Evolutionary conservation across 441 rosid species (phyloP), one percentile per base, ranked within the genome.

Genomic region (Francoa sonchifolia): DNA sequence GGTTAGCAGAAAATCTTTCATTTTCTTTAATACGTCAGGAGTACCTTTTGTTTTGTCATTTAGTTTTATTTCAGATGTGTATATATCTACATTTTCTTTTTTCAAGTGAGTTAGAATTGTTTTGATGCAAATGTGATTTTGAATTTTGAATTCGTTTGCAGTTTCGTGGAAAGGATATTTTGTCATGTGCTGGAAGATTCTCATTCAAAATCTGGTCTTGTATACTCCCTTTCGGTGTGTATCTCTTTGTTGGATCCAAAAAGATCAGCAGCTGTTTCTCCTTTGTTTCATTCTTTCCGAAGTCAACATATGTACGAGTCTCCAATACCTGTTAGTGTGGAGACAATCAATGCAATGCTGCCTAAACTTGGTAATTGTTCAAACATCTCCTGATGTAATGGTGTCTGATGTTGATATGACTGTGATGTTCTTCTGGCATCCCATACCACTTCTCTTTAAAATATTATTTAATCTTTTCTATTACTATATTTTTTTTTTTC

Each of bases 241-340:
- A 92, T 92, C 50, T 87, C 97, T 32, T 57, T 92, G 69, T 57
- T 87, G 77, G 97, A 87, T 67, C 87, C 99, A 31, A 84, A 70
- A 69, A 74, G 93, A 71, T 72, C 89, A 8, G 80, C 87, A 35
- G 39, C 61, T 48, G 51, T 82, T 53, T 79, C 81, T 22, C 71
- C 82, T 48, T 71, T 79, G 54, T 57, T 92, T 74, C 82, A 82
- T 57, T 80, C 96, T 52, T 92, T 66, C 51, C 88, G 85, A 44
- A 61, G 79, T 59, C 99, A 83, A 49, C 81, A 79, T 52, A 75
- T 83, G 65, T 86, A 69, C 33, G 97, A 81, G 65, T 56, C 86
- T 53, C 79, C 85, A 32, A 66, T 69, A 50, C 76, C 74, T 56
- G 89, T 87, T 62, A 66, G 70, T 56, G 67, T 77, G 33, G 95